Base-by-base conservation (phyloP, 1,139 yeast species). In the Saccharomycopsis hybrid region DNA sequence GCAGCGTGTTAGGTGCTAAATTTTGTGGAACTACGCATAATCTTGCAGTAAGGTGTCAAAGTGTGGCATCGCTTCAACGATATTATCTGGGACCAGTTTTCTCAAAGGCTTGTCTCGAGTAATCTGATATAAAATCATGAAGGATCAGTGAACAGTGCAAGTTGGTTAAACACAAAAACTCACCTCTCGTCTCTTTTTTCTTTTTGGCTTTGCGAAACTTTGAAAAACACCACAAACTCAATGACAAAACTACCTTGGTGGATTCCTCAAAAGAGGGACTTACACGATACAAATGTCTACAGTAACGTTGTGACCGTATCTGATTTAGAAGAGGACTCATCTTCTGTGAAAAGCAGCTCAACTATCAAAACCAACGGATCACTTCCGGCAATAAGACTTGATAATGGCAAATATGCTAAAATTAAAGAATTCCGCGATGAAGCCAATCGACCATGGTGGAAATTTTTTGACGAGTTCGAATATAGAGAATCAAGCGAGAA, bases 251-350 rank as follows among this genome's bases (percentile, higher is more conserved):
- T 46, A 11, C 49, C 49, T 41, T 41, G 49, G 46, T 46, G n/a
- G 30, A 42, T 49, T 36, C 52, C 52, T 24, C 52, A 49, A 3
- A 32, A 39, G 38, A n/a, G 52, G 25, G 25, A 47, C 5, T 11
- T 49, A 2, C 43, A 35, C 89, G 67, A 92, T 86, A 68, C 89
- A 87, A 63, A 92, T 89, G 69, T 97, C 92, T 68, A 89, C 96
- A 58, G 89, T 80, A 55, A 92, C 95, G 57, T 95, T 88, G 72
- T 92, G 13, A 33, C 37, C 11, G 37, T 33, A 33, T 33, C 37
- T 11, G 37, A 33, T 11, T 18, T 11, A 33, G 13, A 7, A 18
- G 13, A 33, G 11, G 13, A 4, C 8, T 7, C 13, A 33, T 33
- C 37, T n/a, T 7, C 11, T 7, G 11, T 4, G 4, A 33, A 7